Base-by-base conservation (phyloP, 148 eudicot genomes). In the Limonium bicolor region DNA sequence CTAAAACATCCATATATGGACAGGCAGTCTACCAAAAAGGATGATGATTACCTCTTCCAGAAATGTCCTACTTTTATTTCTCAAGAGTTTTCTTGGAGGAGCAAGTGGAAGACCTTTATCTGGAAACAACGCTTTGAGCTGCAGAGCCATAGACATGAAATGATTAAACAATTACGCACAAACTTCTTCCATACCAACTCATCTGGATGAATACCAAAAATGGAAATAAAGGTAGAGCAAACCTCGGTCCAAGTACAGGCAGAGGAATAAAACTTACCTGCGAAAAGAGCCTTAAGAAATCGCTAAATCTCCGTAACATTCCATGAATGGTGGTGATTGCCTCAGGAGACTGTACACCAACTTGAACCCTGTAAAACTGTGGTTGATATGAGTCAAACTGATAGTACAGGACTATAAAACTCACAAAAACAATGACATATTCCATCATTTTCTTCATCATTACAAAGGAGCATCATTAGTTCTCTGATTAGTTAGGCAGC, bases 301-400 rank as follows among this genome's bases (percentile, higher is more conserved):
- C 93, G 50, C 73, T 90, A 59, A 75, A 90, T 65, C 99, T 75
- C 50, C 68, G 82, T 49, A 90, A 65, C 51, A 72, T 56, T 52
- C 68, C 73, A 34, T 77, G 85, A 36, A 74, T 75, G 16, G 82
- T 66, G 18, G 99, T 90, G 55, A 71, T 48, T 12, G 82, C 94
- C 55, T 72, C 80, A 32, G 95, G 99, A 53, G 99, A 77, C 60
- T 85, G 99, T 62, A 90, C 27, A 50, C 84, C 99, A 60, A 90
- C 69, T 65, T 77, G 84, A 58, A 81, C 82, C 77, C 99, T 84
- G 88, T 77, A 90, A 65, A 68, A 90, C 99, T 84, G 93, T 51
- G 48, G 15, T 51, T 27, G 36, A 46, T 41, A 51, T 62, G 54
- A 42, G 77, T 82, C 47, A 86, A 67, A 38, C 48, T n/a, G n/a